Conservation (phyloP, 352 stramenopile species). For the Pythium monospermum region DNA sequence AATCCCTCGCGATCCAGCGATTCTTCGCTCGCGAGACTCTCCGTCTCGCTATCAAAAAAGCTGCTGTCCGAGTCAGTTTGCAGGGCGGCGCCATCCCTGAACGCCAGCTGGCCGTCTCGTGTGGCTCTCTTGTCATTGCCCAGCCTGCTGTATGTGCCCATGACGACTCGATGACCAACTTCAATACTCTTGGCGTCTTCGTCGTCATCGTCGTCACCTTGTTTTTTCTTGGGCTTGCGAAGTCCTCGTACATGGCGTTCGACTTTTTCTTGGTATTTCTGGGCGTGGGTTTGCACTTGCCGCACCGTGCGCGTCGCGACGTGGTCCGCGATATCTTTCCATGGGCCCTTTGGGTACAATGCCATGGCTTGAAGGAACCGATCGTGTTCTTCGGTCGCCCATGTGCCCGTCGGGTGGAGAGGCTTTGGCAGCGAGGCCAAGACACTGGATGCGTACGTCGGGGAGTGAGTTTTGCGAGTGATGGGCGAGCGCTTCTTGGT, state of each 20-base stretch:
- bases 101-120: no score
- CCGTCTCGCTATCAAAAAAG: no score
- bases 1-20: no score
- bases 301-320: conserved; percentile 57
- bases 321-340: conserved; percentile 58
- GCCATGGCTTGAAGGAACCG: conserved; percentile 59
- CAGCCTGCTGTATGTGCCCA: conserved; percentile 21
- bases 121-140: conserved; percentile 22
- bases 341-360: conserved; percentile 55
- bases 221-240: conserved; percentile 71
- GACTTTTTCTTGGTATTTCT: conserved; percentile 71
- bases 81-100: no score
- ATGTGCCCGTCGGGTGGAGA: conserved; percentile 46
- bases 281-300: conserved; percentile 63
- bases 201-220: conserved; percentile 54
- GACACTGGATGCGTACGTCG: no score
- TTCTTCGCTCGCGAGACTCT: no score
- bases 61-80: background rate
- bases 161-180: conserved; percentile 18
- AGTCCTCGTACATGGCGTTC: conserved; percentile 55
- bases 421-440: no score
- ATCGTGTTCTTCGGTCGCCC: conserved; percentile 61
- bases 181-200: no score
- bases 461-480: no score
- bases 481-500: no score